Percentiles rank a stretch among this genome's conserved stretches.
Conservation (phyloP, 768 basidiomycete species). For the Rhizopogon sp. region DNA sequence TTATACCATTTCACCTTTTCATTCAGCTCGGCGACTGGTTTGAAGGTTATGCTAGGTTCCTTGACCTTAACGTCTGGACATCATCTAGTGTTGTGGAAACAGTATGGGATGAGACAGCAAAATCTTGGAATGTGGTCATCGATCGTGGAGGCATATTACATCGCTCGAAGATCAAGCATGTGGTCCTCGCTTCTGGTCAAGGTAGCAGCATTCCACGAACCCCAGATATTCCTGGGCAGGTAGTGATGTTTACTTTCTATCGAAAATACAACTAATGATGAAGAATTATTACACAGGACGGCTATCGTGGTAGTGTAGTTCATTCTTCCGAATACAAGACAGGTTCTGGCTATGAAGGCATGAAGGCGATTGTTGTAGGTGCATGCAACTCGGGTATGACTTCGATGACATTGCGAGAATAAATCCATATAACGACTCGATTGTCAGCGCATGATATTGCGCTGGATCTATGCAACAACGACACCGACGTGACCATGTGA, state of each 20-base stretch:
- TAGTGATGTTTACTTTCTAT: conserved; percentile 8
- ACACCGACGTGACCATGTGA: conserved; percentile 25
- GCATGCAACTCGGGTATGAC: conserved; percentile 53
- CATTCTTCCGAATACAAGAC: conserved; percentile 50
- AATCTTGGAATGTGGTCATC: conserved; percentile 40
- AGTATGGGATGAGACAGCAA: conserved; percentile 28
- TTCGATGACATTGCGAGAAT: not conserved
- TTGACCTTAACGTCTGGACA: conserved; percentile 62
- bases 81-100: conserved; percentile 35
- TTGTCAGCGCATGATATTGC: conserved; percentile 35
- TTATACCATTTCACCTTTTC: not conserved
- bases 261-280: not conserved
- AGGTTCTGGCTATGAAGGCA: conserved; percentile 44
- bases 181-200: conserved; percentile 51
- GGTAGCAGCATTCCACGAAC: conserved; percentile 42
- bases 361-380: conserved; percentile 62
- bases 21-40: conserved; percentile 56
- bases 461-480: conserved; percentile 24
- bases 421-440: not conserved
- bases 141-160: conserved; percentile 24
- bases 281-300: conserved; percentile 26
- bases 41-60: conserved; percentile 49
- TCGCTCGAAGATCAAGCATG: conserved; percentile 38
- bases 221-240: conserved; percentile 42
- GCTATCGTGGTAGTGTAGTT: conserved; percentile 44